These are phyloP conservation scores for Azolla pinnata DNA, from an alignment of 75 land plant genomes.

Conservation along the genomic window DNA sequence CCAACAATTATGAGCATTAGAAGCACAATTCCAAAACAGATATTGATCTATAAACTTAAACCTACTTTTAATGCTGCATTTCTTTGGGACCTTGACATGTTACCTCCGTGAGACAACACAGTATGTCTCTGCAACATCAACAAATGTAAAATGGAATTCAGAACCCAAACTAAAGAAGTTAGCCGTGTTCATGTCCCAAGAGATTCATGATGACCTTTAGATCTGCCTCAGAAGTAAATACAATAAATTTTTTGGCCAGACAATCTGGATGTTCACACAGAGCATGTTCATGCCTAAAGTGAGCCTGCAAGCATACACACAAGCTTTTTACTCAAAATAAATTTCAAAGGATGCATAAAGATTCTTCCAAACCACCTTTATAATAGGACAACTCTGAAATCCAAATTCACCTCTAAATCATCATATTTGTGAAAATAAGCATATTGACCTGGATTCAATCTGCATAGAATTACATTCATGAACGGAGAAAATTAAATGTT, in stretches of 20 bases:
- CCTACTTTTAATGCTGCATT: constrained; percentile 83
- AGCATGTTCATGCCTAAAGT: constrained; percentile 65
- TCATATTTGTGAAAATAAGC: constrained; percentile 90
- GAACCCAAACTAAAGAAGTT: not conserved
- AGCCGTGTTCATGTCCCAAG: not conserved
- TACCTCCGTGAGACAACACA: constrained; percentile 80
- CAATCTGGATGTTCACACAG: constrained; percentile 85
- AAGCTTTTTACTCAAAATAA: not conserved
- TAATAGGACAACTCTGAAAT: not conserved
- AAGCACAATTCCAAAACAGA: not conserved
- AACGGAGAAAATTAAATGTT: not conserved
- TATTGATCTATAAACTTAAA: not conserved
- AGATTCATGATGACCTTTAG: constrained; percentile 49
- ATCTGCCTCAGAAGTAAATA: constrained; percentile 74
- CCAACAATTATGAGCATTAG: not conserved
- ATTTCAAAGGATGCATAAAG: not conserved
- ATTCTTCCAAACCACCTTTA: not conserved
- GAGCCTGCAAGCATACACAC: constrained; percentile 37
- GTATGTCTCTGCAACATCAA: constrained; percentile 69
- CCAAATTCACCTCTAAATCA: constrained; percentile 65
- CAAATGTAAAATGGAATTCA: not conserved
- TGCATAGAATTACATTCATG: too few species aligned
- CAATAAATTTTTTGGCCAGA: constrained; percentile 87
- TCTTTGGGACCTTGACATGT: constrained; percentile 79
- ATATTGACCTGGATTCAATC: constrained; percentile 84